Evolutionary conservation across 768 basidiomycete genomes (phyloP).

Genomic region (Agaricus sinodeliciosus): DNA sequence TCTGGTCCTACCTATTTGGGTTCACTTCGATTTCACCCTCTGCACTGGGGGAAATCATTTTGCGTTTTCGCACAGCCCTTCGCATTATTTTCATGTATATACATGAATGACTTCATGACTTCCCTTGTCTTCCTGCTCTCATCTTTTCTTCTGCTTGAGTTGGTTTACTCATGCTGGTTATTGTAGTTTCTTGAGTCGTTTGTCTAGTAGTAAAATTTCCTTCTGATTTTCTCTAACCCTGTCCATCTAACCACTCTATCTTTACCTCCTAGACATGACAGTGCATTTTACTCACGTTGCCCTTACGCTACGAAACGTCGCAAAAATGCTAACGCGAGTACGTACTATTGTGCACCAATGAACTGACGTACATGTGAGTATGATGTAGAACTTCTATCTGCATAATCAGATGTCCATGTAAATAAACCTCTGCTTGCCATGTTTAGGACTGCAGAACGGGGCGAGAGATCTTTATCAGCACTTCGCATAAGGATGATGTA

Average conservation of each 20-base stretch:
- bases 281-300: conserved; percentile 3
- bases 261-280: conserved; percentile 6
- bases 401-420: too few species aligned
- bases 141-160: background rate
- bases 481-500: too few species aligned
- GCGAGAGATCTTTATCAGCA: too few species aligned
- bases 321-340: background rate
- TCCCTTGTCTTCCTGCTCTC: background rate
- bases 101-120: background rate
- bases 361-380: background rate
- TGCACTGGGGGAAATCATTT: conserved; percentile 2
- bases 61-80: background rate
- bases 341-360: background rate
- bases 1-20: background rate
- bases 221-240: background rate
- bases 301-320: conserved; percentile 7
- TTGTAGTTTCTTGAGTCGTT: conserved; percentile 2
- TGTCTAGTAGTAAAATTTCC: conserved; percentile 5
- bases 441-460: too few species aligned
- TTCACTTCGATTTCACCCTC: background rate
- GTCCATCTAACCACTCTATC: background rate
- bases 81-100: conserved; percentile 6
- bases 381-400: background rate
- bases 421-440: too few species aligned
- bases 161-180: conserved; percentile 2